These are phyloP conservation scores for Sporobolomyces pararoseus DNA, from an alignment of 768 basidiomycete genomes.

Conservation along the genomic window DNA sequence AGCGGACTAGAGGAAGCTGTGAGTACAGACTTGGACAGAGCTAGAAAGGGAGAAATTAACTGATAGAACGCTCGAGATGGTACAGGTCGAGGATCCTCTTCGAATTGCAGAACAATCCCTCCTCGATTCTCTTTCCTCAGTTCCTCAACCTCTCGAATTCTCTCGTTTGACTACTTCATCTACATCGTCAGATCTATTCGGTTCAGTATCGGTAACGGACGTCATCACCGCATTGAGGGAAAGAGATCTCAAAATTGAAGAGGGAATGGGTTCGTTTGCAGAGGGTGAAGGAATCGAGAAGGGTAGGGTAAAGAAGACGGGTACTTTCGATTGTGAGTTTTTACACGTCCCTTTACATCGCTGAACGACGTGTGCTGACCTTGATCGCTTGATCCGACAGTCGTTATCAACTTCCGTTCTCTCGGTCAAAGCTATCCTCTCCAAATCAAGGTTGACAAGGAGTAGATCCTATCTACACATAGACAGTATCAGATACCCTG, in stretches of 20 bases:
- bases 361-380: background rate
- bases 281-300: slow-evolving; percentile 21
- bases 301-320: slow-evolving; percentile 30
- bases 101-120: slow-evolving; percentile 16
- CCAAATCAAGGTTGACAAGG: background rate
- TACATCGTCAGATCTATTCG: slow-evolving; percentile 37
- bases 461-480: too few relatives aligned
- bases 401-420: slow-evolving; percentile 4
- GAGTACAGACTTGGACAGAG: slow-evolving; percentile 5
- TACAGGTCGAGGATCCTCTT: slow-evolving; percentile 17
- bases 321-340: slow-evolving; percentile 19
- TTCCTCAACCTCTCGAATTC: slow-evolving; percentile 16
- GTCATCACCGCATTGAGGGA: slow-evolving; percentile 12
- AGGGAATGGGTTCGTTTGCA: slow-evolving; percentile 5
- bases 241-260: slow-evolving; percentile 12
- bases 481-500: too few relatives aligned
- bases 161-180: slow-evolving; percentile 30
- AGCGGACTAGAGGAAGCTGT: slow-evolving; percentile 13
- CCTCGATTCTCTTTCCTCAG: slow-evolving; percentile 1
- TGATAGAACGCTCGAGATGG: too few relatives aligned
- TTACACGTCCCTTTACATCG: background rate
- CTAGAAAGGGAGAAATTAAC: too few relatives aligned
- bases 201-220: slow-evolving; percentile 26
- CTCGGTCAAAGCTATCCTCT: slow-evolving; percentile 14
- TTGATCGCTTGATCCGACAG: background rate